These are phyloP conservation scores for Berkeleyomyces basicola DNA, from an alignment of 2,329 filamentous ascomycete genomes.

Conservation along the genomic window DNA sequence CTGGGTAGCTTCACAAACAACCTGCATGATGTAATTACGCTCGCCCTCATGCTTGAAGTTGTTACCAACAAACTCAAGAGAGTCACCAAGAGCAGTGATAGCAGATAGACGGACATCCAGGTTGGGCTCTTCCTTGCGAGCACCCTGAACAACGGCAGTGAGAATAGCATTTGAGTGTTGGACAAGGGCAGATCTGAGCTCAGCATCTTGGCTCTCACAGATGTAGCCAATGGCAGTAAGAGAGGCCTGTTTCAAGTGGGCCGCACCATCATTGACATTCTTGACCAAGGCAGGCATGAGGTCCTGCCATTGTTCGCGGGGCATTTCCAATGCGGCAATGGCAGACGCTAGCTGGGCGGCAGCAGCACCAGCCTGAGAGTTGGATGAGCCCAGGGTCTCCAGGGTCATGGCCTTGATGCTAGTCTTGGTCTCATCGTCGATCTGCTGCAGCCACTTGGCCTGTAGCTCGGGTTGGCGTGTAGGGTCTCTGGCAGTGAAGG, in stretches of 20 bases:
- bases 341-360: constrained; percentile 91
- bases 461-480: constrained; percentile 78
- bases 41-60: constrained; percentile 99
- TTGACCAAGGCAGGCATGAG: constrained; percentile 78
- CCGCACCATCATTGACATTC: constrained; percentile 74
- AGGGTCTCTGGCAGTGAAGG: constrained; percentile 86
- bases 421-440: constrained; percentile 65
- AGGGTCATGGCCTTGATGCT: constrained; percentile 83
- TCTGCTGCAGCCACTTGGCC: constrained; percentile 77
- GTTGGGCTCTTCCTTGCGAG: constrained; percentile 90
- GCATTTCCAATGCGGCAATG: constrained; percentile 87
- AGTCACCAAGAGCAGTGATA: constrained; percentile 87
- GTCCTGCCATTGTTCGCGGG: constrained; percentile 82
- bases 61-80: constrained; percentile 89
- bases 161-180: constrained; percentile 93
- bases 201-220: constrained; percentile 84
- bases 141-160: constrained; percentile 93
- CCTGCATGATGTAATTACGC: constrained; percentile 99
- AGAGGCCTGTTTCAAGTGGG: constrained; percentile 86
- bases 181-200: constrained; percentile 64
- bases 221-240: constrained; percentile 96
- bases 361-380: constrained; percentile 70
- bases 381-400: constrained; percentile 65
- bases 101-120: constrained; percentile 79
- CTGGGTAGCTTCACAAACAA: constrained; percentile 97